A percentile compares a stretch with the other conserved stretches of the same genome.
Evolutionary conservation across 75 land plant species (phyloP).

Genomic region (Cunninghamia lanceolata): DNA sequence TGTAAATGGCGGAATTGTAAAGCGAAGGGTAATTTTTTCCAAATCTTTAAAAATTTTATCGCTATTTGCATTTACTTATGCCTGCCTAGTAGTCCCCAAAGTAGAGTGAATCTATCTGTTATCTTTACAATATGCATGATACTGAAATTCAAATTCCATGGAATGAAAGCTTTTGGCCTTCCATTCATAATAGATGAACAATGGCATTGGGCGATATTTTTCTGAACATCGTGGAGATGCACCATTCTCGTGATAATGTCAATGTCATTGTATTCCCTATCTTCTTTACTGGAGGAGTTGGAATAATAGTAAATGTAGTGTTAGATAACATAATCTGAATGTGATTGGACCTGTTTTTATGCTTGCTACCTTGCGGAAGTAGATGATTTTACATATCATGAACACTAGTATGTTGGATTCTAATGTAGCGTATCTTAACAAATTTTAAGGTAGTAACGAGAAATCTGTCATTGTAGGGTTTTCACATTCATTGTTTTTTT

Average conservation of each 20-base stretch:
- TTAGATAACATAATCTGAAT: background rate
- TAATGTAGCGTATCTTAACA: background rate
- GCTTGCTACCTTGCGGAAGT: background rate
- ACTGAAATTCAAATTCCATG: no score
- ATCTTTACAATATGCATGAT: background rate
- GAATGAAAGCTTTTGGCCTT: background rate
- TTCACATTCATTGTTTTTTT: background rate
- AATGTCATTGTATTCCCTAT: background rate
- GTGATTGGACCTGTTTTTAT: background rate
- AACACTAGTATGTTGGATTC: background rate
- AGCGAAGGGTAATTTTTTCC: conserved; percentile 45
- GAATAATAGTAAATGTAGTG: background rate
- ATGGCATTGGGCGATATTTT: background rate
- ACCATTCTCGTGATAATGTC: background rate
- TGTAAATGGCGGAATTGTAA: conserved; percentile 78
- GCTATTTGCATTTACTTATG: background rate
- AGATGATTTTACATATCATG: background rate
- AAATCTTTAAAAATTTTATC: background rate
- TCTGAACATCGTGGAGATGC: background rate
- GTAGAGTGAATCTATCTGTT: background rate
- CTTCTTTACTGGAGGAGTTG: background rate
- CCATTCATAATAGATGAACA: background rate
- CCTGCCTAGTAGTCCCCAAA: background rate
- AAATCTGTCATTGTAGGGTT: background rate
- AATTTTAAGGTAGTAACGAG: background rate